Percentiles rank a stretch among this genome's conserved stretches.
Evolutionary conservation across 305 asterid genomes (phyloP).

Genomic region (Solanum hybrid): DNA sequence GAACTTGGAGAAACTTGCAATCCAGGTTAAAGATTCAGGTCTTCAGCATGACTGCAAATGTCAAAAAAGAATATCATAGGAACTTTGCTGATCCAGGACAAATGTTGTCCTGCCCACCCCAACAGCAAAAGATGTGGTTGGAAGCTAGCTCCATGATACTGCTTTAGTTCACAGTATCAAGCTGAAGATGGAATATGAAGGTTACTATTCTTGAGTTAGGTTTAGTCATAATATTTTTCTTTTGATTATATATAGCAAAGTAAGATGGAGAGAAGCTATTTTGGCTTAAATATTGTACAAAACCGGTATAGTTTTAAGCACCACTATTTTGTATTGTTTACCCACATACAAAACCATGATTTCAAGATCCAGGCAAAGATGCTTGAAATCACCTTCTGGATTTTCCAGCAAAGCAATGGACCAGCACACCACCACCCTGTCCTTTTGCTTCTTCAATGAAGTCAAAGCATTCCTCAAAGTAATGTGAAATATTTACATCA

Average conservation of each 20-base stretch:
- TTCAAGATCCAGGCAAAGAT: background rate
- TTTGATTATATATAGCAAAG: background rate
- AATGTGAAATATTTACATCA: conserved; percentile 35
- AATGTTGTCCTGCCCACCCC: background rate
- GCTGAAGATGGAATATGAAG: background rate
- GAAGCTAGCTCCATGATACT: background rate
- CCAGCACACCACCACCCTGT: conserved; percentile 56
- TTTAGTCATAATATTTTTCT: background rate
- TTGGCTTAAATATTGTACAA: background rate
- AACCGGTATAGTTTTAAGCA: background rate
- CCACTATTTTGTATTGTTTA: background rate
- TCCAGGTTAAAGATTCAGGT: background rate
- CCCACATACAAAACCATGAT: background rate
- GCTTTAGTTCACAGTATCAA: background rate
- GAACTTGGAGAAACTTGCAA: background rate
- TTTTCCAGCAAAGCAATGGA: conserved; percentile 79
- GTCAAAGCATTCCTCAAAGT: conserved; percentile 59
- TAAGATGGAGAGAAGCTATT: background rate
- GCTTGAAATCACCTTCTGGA: conserved; percentile 57
- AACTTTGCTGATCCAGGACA: background rate
- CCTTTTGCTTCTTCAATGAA: conserved; percentile 72
- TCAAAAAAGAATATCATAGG: background rate
- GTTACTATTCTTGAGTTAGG: background rate
- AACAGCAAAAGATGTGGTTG: background rate
- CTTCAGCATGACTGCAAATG: background rate